Percentiles rank a stretch among this genome's conserved stretches.
Evolutionary conservation across 257 asterid species (phyloP).

Genomic region (Salvia miltiorrhiza): DNA sequence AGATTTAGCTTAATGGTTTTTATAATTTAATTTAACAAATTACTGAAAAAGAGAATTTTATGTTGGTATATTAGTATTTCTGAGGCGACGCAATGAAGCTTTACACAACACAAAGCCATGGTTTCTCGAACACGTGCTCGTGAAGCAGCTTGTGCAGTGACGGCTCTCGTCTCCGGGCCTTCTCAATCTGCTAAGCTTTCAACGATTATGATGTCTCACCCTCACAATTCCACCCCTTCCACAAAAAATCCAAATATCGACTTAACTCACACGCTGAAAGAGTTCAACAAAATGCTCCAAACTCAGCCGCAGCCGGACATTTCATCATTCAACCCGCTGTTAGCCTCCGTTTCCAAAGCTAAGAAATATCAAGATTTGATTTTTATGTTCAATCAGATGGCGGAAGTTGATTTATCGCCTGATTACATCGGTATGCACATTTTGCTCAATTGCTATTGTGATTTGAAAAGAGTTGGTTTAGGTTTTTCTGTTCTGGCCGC

Average conservation of each 20-base stretch:
- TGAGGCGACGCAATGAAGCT: too few species aligned
- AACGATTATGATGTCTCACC: slow-evolving; percentile 10
- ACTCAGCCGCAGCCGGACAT: slow-evolving; percentile 41
- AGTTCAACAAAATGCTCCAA: slow-evolving; percentile 49
- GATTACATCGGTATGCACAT: slow-evolving; percentile 54
- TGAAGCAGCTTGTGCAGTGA: slow-evolving; percentile 28
- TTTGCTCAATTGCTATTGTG: slow-evolving; percentile 56
- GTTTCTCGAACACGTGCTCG: slow-evolving; percentile 30
- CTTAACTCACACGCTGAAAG: slow-evolving; percentile 27
- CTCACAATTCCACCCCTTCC: slow-evolving; percentile 1
- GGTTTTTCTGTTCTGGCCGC: slow-evolving; percentile 62
- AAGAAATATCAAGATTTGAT: slow-evolving; percentile 36
- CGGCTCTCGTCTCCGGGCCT: slow-evolving; percentile 21
- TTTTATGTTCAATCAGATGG: slow-evolving; percentile 44
- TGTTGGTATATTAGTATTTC: too few species aligned
- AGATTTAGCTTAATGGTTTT: too few species aligned
- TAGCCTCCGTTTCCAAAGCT: slow-evolving; percentile 47
- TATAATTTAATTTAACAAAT: too few species aligned
- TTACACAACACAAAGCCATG: slow-evolving; percentile 39
- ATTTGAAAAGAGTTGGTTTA: slow-evolving; percentile 30
- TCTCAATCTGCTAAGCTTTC: slow-evolving; percentile 31
- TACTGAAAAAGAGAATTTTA: too few species aligned
- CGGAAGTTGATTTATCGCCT: slow-evolving; percentile 33
- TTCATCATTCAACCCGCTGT: slow-evolving; percentile 44
- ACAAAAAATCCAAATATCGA: slow-evolving; percentile 17